Evolutionary conservation across 2,329 filamentous ascomycete species (phyloP).

Genomic region (Colletotrichum musicola): DNA sequence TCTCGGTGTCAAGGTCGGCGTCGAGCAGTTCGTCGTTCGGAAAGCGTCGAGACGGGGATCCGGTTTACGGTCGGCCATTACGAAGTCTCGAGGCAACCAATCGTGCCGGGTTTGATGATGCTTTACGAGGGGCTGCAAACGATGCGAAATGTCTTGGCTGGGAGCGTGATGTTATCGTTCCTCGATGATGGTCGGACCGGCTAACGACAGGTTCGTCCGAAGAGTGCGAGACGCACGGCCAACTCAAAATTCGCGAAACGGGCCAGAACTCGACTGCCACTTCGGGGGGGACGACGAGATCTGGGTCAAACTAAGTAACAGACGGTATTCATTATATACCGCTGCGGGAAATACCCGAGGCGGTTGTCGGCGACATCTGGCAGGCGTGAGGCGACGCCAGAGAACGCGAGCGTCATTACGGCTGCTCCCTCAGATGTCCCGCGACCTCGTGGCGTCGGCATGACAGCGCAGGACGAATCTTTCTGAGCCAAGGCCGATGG

Average conservation of each 20-base stretch:
- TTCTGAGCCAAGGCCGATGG: slow-evolving; percentile 27
- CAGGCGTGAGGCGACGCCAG: slow-evolving; percentile 6
- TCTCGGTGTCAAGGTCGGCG: slow-evolving; percentile 28
- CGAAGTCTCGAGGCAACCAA: not conserved
- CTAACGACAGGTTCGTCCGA: slow-evolving; percentile 21
- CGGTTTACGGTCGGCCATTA: slow-evolving; percentile 18
- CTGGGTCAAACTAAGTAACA: not conserved
- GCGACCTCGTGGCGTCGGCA: not conserved
- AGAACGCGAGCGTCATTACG: not conserved
- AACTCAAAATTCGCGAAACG: too few species aligned
- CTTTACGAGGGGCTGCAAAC: too few species aligned
- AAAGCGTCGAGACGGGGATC: slow-evolving; percentile 8
- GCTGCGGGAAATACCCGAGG: not conserved
- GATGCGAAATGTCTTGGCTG: too few species aligned
- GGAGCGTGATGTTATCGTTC: too few species aligned
- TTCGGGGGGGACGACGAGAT: not conserved
- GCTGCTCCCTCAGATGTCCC: slow-evolving; percentile 20
- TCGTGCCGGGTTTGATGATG: too few species aligned
- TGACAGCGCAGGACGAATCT: not conserved
- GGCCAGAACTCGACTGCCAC: too few species aligned
- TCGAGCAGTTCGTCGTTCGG: slow-evolving; percentile 29
- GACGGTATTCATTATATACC: slow-evolving; percentile 20
- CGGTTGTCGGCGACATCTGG: not conserved
- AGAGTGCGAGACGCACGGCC: slow-evolving; percentile 24
- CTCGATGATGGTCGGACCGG: too few species aligned